Evolutionary conservation across 148 eudicot species (phyloP), one percentile per base, ranked within the genome.

Genomic region (Fallopia convolvulus): DNA sequence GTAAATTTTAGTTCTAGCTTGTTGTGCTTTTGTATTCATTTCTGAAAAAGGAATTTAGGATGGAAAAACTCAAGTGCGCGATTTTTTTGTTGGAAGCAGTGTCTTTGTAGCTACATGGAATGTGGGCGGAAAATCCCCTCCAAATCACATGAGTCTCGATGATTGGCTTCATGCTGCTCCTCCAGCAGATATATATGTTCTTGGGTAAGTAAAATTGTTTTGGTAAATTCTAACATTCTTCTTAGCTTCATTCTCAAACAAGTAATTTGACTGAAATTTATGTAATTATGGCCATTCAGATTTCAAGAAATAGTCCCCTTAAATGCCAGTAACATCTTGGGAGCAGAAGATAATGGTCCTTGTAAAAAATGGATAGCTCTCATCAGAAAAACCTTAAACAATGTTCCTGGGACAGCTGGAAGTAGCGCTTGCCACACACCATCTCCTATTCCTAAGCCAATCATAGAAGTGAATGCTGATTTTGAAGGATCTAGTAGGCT

Each of bases 141-240:
- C 91, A 30, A 88, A 83, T 82, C 88, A 90, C 80, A 76, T 94
- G 90, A 89, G 87, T 72, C 86, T 94, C 15, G 97, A 94, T 78
- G 92, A 94, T 79, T 94, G 93, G 97, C 91, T 94, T 55, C 99
- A 90, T 82, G 87, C 97, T 41, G 83, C 99, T 55, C 92, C 97
- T 84, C 96, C 97, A 77, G 97, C 98, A 55, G 98, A 94, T 79
- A 90, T 94, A 5, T 94, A 94, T 85, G 97, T 94, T 65, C 99
- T 94, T 76, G 99, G 99, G 99, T 94, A 92, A 70, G 78, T 79
- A 3, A 12, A 11, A 23, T 15, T 6, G 32, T 9, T 33, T 61
- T n/a, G 14, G 47, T 44, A 44, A 44, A 44, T 44, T 23, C 66
- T 75, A 44, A 0, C 7, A 44, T 47, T 75, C 6, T n/a, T 66